These are phyloP conservation scores for Rutidosis leptorrhynchoides DNA, from an alignment of 129 eudicot genomes.

Conservation along the genomic window DNA sequence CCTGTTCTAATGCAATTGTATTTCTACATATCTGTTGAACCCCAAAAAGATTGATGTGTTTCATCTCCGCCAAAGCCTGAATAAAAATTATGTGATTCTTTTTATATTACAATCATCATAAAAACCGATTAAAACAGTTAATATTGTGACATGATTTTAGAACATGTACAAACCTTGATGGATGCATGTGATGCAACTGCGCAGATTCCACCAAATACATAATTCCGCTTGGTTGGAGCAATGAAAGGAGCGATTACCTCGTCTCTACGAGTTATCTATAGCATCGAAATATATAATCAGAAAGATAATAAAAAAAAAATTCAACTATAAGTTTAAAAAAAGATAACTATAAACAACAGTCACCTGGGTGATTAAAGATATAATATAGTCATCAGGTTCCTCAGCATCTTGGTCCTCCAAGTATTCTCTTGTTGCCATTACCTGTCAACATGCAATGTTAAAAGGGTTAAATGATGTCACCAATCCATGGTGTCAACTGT, in stretches of 20 bases:
- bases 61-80: slow-evolving; percentile 90
- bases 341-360: slow-evolving; percentile 13
- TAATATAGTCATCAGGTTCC: slow-evolving; percentile 96
- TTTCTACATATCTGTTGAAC: slow-evolving; percentile 98
- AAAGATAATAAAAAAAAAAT: not conserved
- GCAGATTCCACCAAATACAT: slow-evolving; percentile 91
- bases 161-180: slow-evolving; percentile 58
- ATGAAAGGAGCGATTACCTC: slow-evolving; percentile 93
- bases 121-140: not conserved
- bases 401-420: slow-evolving; percentile 98
- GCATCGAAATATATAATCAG: slow-evolving; percentile 22
- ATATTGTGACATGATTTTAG: slow-evolving; percentile 1
- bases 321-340: not conserved
- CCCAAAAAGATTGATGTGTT: slow-evolving; percentile 90
- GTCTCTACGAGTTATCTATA: slow-evolving; percentile 86
- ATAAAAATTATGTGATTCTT: slow-evolving; percentile 16
- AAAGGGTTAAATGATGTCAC: slow-evolving; percentile 9
- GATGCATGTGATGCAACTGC: slow-evolving; percentile 77
- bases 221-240: slow-evolving; percentile 74
- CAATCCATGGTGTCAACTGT: not conserved
- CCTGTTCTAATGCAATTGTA: slow-evolving; percentile 99
- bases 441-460: slow-evolving; percentile 39
- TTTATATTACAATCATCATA: slow-evolving; percentile 13
- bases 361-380: slow-evolving; percentile 85
- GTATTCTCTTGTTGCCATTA: slow-evolving; percentile 80